Base-by-base conservation (phyloP, 768 basidiomycete species). In the Agaricus sinodeliciosus region DNA sequence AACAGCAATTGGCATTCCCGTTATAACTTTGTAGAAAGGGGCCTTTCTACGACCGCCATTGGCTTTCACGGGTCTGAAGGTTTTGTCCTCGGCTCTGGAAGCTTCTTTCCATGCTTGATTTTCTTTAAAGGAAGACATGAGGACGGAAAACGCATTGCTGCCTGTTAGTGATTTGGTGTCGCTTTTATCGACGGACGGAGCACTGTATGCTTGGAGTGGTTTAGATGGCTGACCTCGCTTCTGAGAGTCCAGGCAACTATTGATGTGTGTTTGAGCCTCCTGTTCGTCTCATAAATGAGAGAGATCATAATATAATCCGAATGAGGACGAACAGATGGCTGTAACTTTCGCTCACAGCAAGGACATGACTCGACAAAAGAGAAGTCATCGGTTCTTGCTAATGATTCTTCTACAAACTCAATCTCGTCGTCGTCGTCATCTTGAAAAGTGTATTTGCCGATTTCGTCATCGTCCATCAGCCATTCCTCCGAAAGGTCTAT, bases 1-100 rank as follows among this genome's bases (percentile, higher is more conserved):
- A 0, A 99, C 96, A 13, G 95, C 93, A 22, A 99, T 88, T 8
- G 94, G 93, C 94, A 98, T 96, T 1, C 96, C 95, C 60, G 91
- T 88, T 59, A 98, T 65, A 19, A 93, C 80, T 70, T 97, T 99
- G 71, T 95, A 98, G 65, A 98, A 98, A 0, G 96, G 96, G 0
- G 94, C 91, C 54, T 80, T 84, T 54, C 89, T 72, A 26, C 89
- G 76, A 27, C 72, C 70, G 26, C 75, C 74, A 35, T 75, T 78
- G 13, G 66, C 67, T 51, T 79, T 79, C 6, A 67, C 72, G 1
- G 73, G 65, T 13, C 72, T 73, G 55, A 73, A 75, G 43, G 67
- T 71, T 22, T 68, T 72, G 55, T 77, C 73, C 56, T 84, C 82
- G 0, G 67, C 71, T 13, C 68, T 64, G 15, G 80, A 69, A 0